These are phyloP conservation scores for Penicillium silybi DNA, from an alignment of 495 filamentous ascomycete genomes.

Conservation along the genomic window DNA sequence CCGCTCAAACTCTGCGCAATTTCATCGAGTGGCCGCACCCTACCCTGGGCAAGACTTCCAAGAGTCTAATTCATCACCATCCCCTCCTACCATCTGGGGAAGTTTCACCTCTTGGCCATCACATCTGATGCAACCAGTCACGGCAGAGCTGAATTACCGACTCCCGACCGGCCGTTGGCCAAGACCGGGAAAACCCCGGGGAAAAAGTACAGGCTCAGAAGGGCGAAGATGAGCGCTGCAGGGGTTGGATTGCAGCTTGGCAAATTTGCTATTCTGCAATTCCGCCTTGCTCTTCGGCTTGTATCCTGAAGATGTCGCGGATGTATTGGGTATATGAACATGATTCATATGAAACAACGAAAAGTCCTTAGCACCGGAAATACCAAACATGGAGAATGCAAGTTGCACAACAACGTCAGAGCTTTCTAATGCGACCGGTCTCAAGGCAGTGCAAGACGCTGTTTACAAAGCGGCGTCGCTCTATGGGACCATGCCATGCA, in stretches of 20 bases:
- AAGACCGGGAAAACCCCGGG: conserved; percentile 1
- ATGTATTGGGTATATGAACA: not conserved
- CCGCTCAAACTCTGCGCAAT: not conserved
- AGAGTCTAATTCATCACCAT: not conserved
- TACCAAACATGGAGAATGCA: not conserved
- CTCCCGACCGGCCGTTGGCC: not conserved
- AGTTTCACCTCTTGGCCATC: conserved; percentile 1
- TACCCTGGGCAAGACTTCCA: not conserved
- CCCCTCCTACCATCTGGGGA: not conserved
- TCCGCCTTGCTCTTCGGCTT: not conserved
- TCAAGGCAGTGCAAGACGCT: not conserved
- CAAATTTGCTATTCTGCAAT: not conserved
- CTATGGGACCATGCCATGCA: conserved; percentile 4
- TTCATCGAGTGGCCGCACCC: not conserved
- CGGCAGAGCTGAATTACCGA: not conserved
- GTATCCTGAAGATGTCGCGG: not conserved
- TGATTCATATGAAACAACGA: not conserved
- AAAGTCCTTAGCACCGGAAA: not conserved
- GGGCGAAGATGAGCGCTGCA: conserved; percentile 4
- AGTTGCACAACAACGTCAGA: not conserved
- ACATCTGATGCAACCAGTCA: not conserved
- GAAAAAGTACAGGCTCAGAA: not conserved
- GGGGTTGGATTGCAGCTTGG: not conserved
- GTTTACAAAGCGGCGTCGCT: conserved; percentile 1
- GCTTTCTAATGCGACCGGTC: not conserved